Evolutionary conservation across 2,329 filamentous ascomycete species (phyloP).

Genomic region (Remersonia thermophila): DNA sequence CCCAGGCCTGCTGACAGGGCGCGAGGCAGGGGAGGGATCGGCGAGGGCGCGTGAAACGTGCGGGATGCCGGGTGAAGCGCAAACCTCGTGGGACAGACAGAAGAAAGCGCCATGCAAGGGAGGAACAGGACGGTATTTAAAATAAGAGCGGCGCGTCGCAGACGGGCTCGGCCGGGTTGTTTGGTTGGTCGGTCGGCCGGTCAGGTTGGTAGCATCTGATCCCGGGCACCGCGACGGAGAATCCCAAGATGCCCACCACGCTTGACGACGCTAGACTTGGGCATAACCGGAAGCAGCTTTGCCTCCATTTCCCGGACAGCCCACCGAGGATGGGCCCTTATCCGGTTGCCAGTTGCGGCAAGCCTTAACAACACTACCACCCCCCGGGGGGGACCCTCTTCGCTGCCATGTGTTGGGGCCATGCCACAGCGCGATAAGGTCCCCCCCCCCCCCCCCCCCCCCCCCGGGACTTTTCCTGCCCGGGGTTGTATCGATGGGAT

Average conservation of each 20-base stretch:
- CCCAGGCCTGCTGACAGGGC: not conserved
- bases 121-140: slow-evolving; percentile 3
- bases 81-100: not conserved
- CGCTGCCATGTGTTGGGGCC: slow-evolving; percentile 6
- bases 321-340: not conserved
- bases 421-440: slow-evolving; percentile 9
- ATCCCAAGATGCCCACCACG: not conserved
- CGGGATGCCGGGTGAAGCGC: not conserved
- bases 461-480: too few relatives aligned
- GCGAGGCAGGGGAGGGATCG: too few relatives aligned
- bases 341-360: slow-evolving; percentile 8
- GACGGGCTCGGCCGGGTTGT: too few relatives aligned
- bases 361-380: not conserved
- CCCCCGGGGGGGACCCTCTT: not conserved
- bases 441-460: too few relatives aligned
- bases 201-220: not conserved
- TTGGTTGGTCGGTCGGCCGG: not conserved
- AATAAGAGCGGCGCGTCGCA: not conserved
- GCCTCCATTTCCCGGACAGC: too few relatives aligned
- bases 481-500: not conserved
- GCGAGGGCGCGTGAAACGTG: not conserved
- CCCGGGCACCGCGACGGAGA: not conserved
- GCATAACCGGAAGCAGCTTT: slow-evolving; percentile 10
- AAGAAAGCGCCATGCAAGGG: not conserved
- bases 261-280: not conserved